Conservation (phyloP, 2,329 filamentous ascomycete genomes). For the Hymenoscyphus occultus region DNA sequence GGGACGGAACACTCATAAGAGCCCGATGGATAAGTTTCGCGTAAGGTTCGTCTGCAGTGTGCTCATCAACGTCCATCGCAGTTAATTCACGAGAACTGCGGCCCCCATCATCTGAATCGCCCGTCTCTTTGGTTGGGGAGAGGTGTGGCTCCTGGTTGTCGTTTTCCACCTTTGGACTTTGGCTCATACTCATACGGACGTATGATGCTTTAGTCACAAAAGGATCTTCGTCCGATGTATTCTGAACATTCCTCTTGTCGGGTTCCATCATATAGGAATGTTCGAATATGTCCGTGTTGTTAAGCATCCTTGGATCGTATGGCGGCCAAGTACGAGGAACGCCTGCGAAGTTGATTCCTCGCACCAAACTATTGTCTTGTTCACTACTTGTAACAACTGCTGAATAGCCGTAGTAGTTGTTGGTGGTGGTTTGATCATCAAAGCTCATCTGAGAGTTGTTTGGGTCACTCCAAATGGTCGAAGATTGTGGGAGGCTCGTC, state of each 20-base stretch:
- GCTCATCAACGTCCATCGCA: conserved; percentile 31
- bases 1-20: conserved; percentile 62
- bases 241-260: conserved; percentile 13
- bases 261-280: conserved; percentile 21
- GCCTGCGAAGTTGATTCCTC: conserved; percentile 14
- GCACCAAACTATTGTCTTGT: conserved; percentile 13
- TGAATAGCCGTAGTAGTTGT: conserved; percentile 27
- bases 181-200: conserved; percentile 22
- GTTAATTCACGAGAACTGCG: conserved; percentile 29
- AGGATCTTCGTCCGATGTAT: conserved; percentile 4
- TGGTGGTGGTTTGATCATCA: conserved; percentile 20
- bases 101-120: conserved; percentile 30
- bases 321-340: conserved; percentile 25
- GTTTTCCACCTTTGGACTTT: conserved; percentile 25
- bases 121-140: not conserved
- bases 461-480: conserved; percentile 22
- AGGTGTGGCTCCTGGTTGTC: conserved; percentile 4
- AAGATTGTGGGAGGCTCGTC: conserved; percentile 22
- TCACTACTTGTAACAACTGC: conserved; percentile 20
- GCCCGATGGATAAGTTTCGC: conserved; percentile 77
- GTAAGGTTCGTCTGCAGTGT: conserved; percentile 61
- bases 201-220: conserved; percentile 19
- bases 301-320: conserved; percentile 19
- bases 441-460: conserved; percentile 17
- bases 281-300: conserved; percentile 20